Base-by-base conservation (phyloP, 352 stramenopile genomes). In the Globisporangium camurandrum region DNA sequence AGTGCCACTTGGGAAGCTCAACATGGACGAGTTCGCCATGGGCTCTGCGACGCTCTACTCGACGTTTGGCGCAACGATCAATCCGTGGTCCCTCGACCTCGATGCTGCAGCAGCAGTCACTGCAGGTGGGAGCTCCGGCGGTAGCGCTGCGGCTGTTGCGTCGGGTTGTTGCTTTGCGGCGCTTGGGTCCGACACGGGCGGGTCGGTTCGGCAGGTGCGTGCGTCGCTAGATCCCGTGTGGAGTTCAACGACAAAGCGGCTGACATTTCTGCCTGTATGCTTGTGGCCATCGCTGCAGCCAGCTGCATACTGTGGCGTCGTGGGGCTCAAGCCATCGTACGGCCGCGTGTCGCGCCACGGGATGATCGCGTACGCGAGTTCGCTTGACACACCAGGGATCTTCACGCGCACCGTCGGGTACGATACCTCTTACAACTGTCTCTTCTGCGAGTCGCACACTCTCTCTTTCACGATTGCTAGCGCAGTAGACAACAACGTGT, bases 11-110 rank as follows among this genome's bases (percentile, higher is more conserved):
- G 97, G 96, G 31, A 97, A 96, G 56, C 97, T 97, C 26, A 98
- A 98, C 65, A 97, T 98, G 92, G 97, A 99, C 69, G 97, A 99
- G 77, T 99, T 99, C 70, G 97, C 86, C 7, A 99, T 99, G 97
- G 97, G 97, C 20, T 97, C 88, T 27, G 85, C 86, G 17, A 97
- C 92, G 46, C 71, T 93, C 14, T 97, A 98, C 72, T 92, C 75
- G 46, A 75, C 66, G 31, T 88, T 90, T 36, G 88, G 87, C 8
- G 60, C 86, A 39, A 94, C 88, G 23, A 69, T 95, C 45, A 96
- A 97, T 57, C 85, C 87, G 51, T 94, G 83, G 82, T 95, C 84
- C 12, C 74, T 61, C 8, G 66, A 82, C 53, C 38, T 86, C 2
- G 65, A 54, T 0, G 61, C 82, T 0, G 48, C 64, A 11, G 48